Base-by-base conservation (phyloP, 2,329 filamentous ascomycete species). In the Dactylellina cionopaga region DNA sequence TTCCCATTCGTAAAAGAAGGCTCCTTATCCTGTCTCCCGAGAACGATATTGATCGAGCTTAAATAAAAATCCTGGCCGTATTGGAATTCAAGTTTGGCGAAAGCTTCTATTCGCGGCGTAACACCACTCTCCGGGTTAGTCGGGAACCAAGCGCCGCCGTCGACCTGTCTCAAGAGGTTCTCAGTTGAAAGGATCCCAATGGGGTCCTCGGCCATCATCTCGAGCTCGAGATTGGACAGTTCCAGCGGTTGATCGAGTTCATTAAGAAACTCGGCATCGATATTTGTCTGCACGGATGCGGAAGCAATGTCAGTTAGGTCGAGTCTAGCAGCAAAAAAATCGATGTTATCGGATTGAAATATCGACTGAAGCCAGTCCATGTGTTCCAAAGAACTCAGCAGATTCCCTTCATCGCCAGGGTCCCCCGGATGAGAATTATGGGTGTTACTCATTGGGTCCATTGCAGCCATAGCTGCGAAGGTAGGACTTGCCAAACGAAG, bases 51-150 rank as follows among this genome's bases (percentile, higher is more conserved):
- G 5, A 58, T 58, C 31, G 69, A 75, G 27, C 74, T 76, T 11
- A 77, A 73, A 33, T 77, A 77, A 25, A 75, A 77, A 10, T 76
- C 76, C 24, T 77, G 75, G 9, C 76, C 76, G 24, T 77, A 75
- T n/a, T 76, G 74, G 35, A 77, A 77, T 24, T 76, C 74, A 9
- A 77, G 64, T 35, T 75, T 74, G 13, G 77, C 74, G 69, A 75
- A 77, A 19, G 76, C 76, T 31, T 76, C 74, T 9, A 77, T 77
- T 2, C 51, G 55, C 11, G 70, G 56, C 4, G 15, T 44, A 25
- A 59, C 37, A 25, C 51, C 63, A 39, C 52, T 37, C 22, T 41
- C 51, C 10, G 51, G 56, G n/a, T 59, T 49, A 4, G 60, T 39
- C 13, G 58, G 56, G 31, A 39, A 55, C 59, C 76, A 74, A 71